Base-by-base conservation (phyloP, 306 rosid genomes). In the Trifolium fragiferum region DNA sequence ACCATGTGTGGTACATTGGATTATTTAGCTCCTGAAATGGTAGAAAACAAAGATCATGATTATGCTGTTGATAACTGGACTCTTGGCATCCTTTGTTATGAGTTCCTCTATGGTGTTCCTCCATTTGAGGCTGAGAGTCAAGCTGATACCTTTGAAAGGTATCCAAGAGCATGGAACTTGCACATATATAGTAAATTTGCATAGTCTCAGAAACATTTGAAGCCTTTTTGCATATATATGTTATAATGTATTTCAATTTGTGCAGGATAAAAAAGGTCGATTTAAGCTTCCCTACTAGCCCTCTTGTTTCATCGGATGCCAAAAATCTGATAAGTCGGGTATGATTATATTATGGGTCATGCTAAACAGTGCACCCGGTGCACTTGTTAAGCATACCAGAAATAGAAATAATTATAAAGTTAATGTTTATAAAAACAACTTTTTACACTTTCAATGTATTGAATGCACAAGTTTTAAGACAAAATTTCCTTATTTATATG, bases 1-100 rank as follows among this genome's bases (percentile, higher is more conserved):
- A 93, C 96, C 65, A 89, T 93, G 97, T 93, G 98, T 84, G 98
- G 98, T 70, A 93, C 97, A 51, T 82, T 93, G 84, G 96, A 91
- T 74, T 91, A 93, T 74, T 82, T 91, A 76, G 98, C 98, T 63
- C 97, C 96, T 13, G 98, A 93, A 84, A 83, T 93, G 92, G 96
- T 93, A 73, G 94, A 91, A 84, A 88, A 84, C 62, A 93, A 84
- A 82, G 88, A 89, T 87, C 96, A 93, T 74, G 97, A 93, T 82
- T 86, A 85, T 37, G 80, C 97, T 12, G 93, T 93, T 78, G 98
- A 91, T 82, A 89, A 87, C 78, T 93, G 97, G 98, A 91, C 97
- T 49, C 63, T 93, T 72, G 94, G 98, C 49, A 74, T 93, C 71
- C 96, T 93, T 78, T 91, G 93, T 64, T 93, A 88, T 51, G 98